Percentiles rank a stretch among this genome's conserved stretches.
These are phyloP conservation scores for Fraxinus albicans DNA, from an alignment of 305 asterid species.

Conservation along the genomic window DNA sequence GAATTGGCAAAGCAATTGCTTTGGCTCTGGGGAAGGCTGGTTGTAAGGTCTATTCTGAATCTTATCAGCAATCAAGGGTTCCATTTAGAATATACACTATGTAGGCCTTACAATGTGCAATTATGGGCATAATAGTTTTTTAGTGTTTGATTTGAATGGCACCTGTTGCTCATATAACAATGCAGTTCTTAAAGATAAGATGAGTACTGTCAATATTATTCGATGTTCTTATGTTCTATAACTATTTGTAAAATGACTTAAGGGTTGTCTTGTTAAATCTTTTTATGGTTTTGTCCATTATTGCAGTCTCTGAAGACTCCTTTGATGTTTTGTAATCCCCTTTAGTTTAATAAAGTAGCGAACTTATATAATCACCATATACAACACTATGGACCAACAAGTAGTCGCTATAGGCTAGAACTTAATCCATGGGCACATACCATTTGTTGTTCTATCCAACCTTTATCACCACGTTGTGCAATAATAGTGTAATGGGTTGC, in stretches of 20 bases:
- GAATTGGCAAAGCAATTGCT: constrained; percentile 92
- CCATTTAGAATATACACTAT: constrained; percentile 8
- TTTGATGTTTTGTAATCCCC: neutral
- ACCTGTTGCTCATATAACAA: neutral
- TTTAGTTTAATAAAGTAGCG: neutral
- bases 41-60: constrained; percentile 61
- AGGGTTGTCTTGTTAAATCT: neutral
- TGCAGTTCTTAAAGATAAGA: neutral
- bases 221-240: neutral
- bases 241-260: neutral
- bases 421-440: neutral
- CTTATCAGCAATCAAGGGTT: neutral
- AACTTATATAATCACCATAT: neutral
- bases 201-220: neutral
- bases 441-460: neutral
- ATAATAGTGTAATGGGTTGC: neutral
- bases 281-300: neutral
- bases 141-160: neutral
- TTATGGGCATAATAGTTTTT: neutral
- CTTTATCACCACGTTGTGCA: neutral
- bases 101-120: neutral
- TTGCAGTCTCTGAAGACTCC: neutral
- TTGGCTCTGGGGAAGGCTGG: constrained; percentile 90
- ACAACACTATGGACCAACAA: neutral
- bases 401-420: neutral